These are phyloP conservation scores for Carex myosuroides DNA, from an alignment of 176 grass and related monocot genomes.

Conservation along the genomic window DNA sequence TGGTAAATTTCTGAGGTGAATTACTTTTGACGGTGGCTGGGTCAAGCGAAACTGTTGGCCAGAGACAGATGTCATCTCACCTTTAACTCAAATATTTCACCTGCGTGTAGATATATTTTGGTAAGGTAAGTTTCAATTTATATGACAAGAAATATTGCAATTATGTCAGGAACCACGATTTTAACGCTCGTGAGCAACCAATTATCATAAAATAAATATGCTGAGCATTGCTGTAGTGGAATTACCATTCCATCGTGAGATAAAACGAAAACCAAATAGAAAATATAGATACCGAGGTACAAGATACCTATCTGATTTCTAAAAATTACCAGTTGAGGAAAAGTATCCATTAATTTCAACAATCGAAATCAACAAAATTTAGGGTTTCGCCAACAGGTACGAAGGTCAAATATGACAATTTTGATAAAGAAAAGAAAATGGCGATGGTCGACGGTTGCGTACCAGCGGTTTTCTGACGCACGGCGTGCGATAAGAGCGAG, in stretches of 20 bases:
- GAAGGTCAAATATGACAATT: not conserved
- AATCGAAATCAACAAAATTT: not conserved
- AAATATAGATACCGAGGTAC: not conserved
- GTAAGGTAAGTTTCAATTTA: not conserved
- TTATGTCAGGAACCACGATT: not conserved
- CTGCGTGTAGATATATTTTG: not conserved
- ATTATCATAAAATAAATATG: not conserved
- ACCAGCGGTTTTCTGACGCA: not conserved
- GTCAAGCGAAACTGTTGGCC: conserved; percentile 88
- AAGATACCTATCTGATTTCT: not conserved
- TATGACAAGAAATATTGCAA: not conserved
- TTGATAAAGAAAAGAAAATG: not conserved
- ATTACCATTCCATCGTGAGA: not conserved
- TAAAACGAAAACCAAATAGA: not conserved
- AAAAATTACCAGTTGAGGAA: not conserved
- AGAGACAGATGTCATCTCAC: conserved; percentile 51
- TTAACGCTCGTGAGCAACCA: not conserved
- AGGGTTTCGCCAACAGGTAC: not conserved
- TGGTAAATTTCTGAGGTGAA: conserved; percentile 86
- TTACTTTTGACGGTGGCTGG: conserved; percentile 83
- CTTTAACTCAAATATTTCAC: not conserved
- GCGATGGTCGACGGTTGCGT: not conserved
- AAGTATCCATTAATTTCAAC: not conserved
- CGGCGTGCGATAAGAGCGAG: not conserved
- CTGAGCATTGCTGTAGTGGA: not conserved